phyloP scores from a whole-genome alignment of 2,329 filamentous ascomycete genomes.

The Calonectria montana region DNA sequence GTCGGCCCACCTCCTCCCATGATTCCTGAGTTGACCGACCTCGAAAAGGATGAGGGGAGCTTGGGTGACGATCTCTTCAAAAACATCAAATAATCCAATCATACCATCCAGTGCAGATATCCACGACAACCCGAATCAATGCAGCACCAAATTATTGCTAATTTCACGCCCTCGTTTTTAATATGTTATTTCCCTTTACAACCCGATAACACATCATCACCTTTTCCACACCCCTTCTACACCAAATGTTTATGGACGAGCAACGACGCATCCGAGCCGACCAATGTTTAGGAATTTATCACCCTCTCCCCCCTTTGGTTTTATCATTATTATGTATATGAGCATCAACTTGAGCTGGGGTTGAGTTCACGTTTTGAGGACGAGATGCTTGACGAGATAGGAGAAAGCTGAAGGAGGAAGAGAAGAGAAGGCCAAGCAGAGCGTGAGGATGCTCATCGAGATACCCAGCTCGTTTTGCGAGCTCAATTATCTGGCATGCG shows the following conservation, averaged over 20 bases:
- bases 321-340: conserved; percentile 23
- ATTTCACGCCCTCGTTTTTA: conserved; percentile 32
- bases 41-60: conserved; percentile 61
- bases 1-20: conserved; percentile 67
- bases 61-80: conserved; percentile 68
- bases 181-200: conserved; percentile 33
- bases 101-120: not conserved
- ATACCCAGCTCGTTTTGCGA: conserved; percentile 54
- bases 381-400: conserved; percentile 14
- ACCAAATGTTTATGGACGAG: conserved; percentile 38
- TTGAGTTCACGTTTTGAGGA: conserved; percentile 25
- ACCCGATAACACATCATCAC: conserved; percentile 35
- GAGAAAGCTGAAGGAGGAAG: conserved; percentile 6
- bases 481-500: conserved; percentile 50
- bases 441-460: conserved; percentile 47
- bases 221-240: conserved; percentile 30
- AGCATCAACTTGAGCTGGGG: conserved; percentile 29
- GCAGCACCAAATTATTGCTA: conserved; percentile 30
- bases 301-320: conserved; percentile 22
- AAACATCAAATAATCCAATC: conserved; percentile 62
- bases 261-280: conserved; percentile 39
- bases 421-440: conserved; percentile 37
- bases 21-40: conserved; percentile 68
- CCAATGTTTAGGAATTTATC: conserved; percentile 30
- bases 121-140: conserved; percentile 18